These are phyloP conservation scores for Agaricus subrufescens DNA, from an alignment of 768 basidiomycete genomes.

Conservation along the genomic window DNA sequence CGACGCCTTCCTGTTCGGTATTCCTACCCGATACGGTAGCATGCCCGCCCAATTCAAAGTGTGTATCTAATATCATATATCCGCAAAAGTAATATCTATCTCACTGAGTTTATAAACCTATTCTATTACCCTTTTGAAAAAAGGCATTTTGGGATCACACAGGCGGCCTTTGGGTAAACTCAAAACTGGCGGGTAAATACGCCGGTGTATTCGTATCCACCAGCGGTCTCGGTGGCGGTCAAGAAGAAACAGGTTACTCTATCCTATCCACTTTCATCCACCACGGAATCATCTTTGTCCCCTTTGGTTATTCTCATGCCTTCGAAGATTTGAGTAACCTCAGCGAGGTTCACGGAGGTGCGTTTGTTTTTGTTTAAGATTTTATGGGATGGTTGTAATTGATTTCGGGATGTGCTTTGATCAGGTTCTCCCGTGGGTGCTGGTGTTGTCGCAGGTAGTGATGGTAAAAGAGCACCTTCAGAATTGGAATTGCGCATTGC, in stretches of 20 bases:
- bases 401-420: too few relatives aligned
- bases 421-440: conserved; percentile 74
- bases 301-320: conserved; percentile 56
- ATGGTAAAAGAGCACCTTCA: conserved; percentile 43
- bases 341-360: conserved; percentile 52
- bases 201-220: conserved; percentile 74
- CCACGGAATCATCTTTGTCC: conserved; percentile 67
- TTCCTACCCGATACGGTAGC: conserved; percentile 69
- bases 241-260: conserved; percentile 52
- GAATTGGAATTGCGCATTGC: conserved; percentile 47
- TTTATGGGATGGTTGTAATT: neutral
- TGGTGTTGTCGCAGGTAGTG: conserved; percentile 47
- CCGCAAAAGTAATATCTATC: too few relatives aligned
- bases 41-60: conserved; percentile 55
- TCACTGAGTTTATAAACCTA: neutral
- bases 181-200: conserved; percentile 67
- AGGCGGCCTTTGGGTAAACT: conserved; percentile 57
- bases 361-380: conserved; percentile 17
- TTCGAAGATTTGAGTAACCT: conserved; percentile 36
- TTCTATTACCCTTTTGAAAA: neutral
- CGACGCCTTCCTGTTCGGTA: conserved; percentile 64
- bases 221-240: conserved; percentile 69
- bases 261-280: conserved; percentile 57
- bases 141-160: conserved; percentile 74
- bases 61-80: neutral